A percentile compares a stretch with the other conserved stretches of the same genome.
phyloP scores from a whole-genome alignment of 106 monocot genomes.

The Allium sativum region DNA sequence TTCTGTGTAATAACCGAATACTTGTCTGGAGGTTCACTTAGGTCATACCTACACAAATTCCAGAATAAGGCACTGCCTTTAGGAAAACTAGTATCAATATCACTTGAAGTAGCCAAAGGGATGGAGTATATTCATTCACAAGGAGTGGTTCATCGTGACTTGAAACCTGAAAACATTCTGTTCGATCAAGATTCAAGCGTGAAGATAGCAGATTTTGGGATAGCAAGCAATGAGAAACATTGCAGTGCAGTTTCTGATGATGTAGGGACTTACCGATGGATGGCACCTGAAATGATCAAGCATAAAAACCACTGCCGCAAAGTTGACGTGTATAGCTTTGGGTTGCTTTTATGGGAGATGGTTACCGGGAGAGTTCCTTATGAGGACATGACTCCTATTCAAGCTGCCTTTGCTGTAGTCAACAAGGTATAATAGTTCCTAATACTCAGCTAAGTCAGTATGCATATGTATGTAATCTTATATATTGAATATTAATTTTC shows the following conservation, averaged over 20 bases:
- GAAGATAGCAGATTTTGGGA: slow-evolving; percentile 81
- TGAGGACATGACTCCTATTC: slow-evolving; percentile 73
- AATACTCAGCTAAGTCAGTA: neutral
- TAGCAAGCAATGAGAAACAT: slow-evolving; percentile 57
- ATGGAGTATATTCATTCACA: slow-evolving; percentile 86
- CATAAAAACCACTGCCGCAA: slow-evolving; percentile 48
- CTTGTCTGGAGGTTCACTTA: slow-evolving; percentile 68
- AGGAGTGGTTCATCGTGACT: slow-evolving; percentile 67
- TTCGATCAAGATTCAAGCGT: slow-evolving; percentile 37
- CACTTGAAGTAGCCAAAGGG: slow-evolving; percentile 52
- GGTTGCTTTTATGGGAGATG: slow-evolving; percentile 76
- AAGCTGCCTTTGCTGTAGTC: slow-evolving; percentile 84
- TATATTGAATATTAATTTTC: neutral
- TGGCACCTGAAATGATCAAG: slow-evolving; percentile 89
- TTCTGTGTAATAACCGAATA: slow-evolving; percentile 72
- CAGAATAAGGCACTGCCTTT: slow-evolving; percentile 51
- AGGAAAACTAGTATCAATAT: slow-evolving; percentile 29
- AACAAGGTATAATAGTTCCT: slow-evolving; percentile 46
- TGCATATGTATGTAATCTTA: neutral
- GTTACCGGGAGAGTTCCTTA: slow-evolving; percentile 55
- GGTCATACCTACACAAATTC: slow-evolving; percentile 55
- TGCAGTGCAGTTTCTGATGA: slow-evolving; percentile 48
- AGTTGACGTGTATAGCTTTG: slow-evolving; percentile 87
- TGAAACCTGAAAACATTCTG: slow-evolving; percentile 79
- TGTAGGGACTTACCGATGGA: slow-evolving; percentile 74